A percentile compares a stretch with the other conserved stretches of the same genome.
These are phyloP conservation scores for Chrysoporthe puriensis DNA, from an alignment of 2,329 filamentous ascomycete species.

Conservation along the genomic window DNA sequence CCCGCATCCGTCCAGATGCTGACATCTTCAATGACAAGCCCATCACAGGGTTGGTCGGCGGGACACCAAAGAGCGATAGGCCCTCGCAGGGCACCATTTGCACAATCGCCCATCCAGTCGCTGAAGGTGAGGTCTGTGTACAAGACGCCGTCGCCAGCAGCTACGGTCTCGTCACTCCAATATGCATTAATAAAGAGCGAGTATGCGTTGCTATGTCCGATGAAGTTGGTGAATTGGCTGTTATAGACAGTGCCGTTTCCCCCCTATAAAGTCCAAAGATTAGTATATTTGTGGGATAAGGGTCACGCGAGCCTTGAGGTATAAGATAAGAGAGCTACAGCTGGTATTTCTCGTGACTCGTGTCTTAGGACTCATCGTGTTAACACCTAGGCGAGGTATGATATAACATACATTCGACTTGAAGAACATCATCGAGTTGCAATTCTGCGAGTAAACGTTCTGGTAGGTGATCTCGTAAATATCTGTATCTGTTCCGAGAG, in stretches of 20 bases:
- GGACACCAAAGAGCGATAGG: constrained; percentile 5
- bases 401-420: constrained; percentile 48
- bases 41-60: constrained; percentile 5
- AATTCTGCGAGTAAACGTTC: constrained; percentile 58
- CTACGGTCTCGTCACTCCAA: constrained; percentile 1
- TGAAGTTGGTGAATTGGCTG: constrained; percentile 11
- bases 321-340: background rate
- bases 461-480: constrained; percentile 56
- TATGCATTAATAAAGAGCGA: constrained; percentile 5
- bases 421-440: constrained; percentile 65
- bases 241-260: constrained; percentile 51
- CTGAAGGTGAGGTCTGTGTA: constrained; percentile 9
- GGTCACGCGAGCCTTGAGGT: background rate
- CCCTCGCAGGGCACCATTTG: background rate
- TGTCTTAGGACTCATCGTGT: background rate
- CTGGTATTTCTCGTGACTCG: background rate
- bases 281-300: background rate
- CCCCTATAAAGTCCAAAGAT: constrained; percentile 36
- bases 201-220: constrained; percentile 5
- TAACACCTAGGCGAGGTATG: background rate
- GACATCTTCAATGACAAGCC: background rate
- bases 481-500: constrained; percentile 47
- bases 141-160: constrained; percentile 1
- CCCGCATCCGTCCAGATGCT: constrained; percentile 2
- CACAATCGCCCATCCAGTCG: constrained; percentile 11